Conservation (phyloP, 1,284 basidiomycete species). For the Fomes fomentarius region DNA sequence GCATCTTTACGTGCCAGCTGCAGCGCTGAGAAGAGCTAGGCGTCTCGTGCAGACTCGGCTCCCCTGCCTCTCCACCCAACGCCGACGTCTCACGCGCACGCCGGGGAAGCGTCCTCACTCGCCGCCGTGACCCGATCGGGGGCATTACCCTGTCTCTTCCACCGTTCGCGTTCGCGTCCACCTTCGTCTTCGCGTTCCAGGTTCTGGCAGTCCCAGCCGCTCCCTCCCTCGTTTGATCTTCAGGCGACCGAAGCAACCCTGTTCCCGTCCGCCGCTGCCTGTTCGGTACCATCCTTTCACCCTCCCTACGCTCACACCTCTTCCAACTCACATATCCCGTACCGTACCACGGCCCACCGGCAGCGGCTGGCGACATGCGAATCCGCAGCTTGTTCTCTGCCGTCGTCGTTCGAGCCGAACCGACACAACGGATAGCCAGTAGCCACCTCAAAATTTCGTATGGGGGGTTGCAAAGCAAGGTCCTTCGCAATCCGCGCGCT, state of each 20-base stretch:
- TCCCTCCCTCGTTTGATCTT: neutral
- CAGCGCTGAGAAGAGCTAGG: neutral
- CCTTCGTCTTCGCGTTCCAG: neutral
- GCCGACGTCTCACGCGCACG: neutral
- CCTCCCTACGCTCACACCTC: neutral
- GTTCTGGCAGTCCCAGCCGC: neutral
- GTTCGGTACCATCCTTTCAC: neutral
- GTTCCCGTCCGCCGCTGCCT: constrained; percentile 9
- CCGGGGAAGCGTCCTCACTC: neutral
- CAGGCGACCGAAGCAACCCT: constrained; percentile 12
- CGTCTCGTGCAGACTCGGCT: neutral
- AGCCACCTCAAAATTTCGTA: no score
- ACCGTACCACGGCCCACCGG: neutral
- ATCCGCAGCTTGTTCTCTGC: no score
- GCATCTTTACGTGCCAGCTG: neutral
- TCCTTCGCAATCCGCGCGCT: no score
- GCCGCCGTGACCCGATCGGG: constrained; percentile 4
- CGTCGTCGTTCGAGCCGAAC: no score
- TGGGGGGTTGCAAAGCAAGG: no score
- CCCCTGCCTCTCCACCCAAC: neutral
- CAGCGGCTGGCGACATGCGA: neutral
- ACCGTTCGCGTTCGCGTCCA: neutral
- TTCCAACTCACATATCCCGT: neutral
- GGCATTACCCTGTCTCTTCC: constrained; percentile 4
- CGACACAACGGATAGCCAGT: no score